Conservation (phyloP, 768 basidiomycete species). For the Tubosaeta sp. region DNA sequence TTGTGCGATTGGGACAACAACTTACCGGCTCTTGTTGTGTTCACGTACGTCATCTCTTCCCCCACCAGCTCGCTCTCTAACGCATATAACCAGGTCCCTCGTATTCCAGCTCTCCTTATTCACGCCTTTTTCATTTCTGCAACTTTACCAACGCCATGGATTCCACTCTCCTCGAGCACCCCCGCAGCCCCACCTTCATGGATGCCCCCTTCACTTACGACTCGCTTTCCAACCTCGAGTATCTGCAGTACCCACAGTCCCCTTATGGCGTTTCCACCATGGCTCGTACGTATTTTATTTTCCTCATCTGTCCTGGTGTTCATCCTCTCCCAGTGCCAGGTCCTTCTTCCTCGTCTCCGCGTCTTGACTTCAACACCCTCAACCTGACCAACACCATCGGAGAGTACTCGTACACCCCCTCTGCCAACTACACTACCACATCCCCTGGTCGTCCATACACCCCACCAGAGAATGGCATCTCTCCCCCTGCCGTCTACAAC, state of each 20-base stretch:
- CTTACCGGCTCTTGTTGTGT: constrained; percentile 27
- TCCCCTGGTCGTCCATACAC: constrained; percentile 62
- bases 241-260: constrained; percentile 69
- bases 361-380: constrained; percentile 59
- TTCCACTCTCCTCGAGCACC: constrained; percentile 47
- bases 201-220: constrained; percentile 46
- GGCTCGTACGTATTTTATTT: constrained; percentile 46
- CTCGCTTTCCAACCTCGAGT: constrained; percentile 44
- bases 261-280: constrained; percentile 58
- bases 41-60: constrained; percentile 26
- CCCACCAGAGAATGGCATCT: constrained; percentile 63
- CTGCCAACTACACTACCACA: constrained; percentile 48
- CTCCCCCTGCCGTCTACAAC: constrained; percentile 69
- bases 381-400: constrained; percentile 52
- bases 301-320: neutral
- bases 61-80: neutral
- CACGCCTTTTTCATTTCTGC: constrained; percentile 37
- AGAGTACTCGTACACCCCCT: constrained; percentile 57
- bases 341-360: constrained; percentile 49
- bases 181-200: constrained; percentile 48
- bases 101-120: constrained; percentile 32
- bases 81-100: constrained; percentile 23
- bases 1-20: constrained; percentile 33
- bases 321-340: constrained; percentile 42
- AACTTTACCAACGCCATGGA: constrained; percentile 37